phyloP scores from a whole-genome alignment of 768 basidiomycete species.

The Rhodotorula taiwanensis region DNA sequence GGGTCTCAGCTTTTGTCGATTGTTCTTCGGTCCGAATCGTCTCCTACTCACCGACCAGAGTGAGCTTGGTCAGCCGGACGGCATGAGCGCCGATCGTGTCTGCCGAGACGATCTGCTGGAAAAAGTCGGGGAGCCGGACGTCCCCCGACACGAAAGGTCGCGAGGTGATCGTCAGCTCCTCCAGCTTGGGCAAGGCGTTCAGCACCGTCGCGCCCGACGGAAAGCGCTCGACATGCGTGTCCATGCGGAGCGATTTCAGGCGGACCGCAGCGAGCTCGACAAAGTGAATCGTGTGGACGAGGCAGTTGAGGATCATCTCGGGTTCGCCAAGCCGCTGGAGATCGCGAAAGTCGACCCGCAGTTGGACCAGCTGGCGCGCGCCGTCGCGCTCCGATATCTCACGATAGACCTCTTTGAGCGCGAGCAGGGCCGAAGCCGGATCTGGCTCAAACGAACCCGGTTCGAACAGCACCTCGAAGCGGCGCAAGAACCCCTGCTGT shows the following conservation, averaged over 20 bases:
- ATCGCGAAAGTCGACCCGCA: slow-evolving; percentile 4
- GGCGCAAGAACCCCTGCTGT: no score
- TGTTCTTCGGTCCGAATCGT: no score
- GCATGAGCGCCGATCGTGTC: background rate
- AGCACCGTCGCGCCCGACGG: slow-evolving; percentile 20
- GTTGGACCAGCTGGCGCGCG: background rate
- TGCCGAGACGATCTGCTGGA: background rate
- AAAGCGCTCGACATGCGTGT: slow-evolving; percentile 6
- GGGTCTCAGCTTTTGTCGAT: no score
- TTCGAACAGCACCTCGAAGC: background rate
- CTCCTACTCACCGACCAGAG: slow-evolving; percentile 1
- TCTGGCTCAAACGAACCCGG: no score
- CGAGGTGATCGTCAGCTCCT: slow-evolving; percentile 8
- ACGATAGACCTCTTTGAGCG: slow-evolving; percentile 6
- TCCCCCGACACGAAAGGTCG: background rate
- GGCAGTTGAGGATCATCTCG: slow-evolving; percentile 2
- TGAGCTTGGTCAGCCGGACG: background rate
- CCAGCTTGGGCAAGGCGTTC: slow-evolving; percentile 1
- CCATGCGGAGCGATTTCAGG: background rate
- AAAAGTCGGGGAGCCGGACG: slow-evolving; percentile 15
- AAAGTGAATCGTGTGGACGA: slow-evolving; percentile 13
- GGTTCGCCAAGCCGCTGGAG: background rate
- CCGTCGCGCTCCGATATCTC: slow-evolving; percentile 18
- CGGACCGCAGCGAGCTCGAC: slow-evolving; percentile 27
- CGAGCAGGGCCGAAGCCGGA: background rate